phyloP scores from a whole-genome alignment of 1,284 basidiomycete species.

The Hortiboletus rubellus region DNA sequence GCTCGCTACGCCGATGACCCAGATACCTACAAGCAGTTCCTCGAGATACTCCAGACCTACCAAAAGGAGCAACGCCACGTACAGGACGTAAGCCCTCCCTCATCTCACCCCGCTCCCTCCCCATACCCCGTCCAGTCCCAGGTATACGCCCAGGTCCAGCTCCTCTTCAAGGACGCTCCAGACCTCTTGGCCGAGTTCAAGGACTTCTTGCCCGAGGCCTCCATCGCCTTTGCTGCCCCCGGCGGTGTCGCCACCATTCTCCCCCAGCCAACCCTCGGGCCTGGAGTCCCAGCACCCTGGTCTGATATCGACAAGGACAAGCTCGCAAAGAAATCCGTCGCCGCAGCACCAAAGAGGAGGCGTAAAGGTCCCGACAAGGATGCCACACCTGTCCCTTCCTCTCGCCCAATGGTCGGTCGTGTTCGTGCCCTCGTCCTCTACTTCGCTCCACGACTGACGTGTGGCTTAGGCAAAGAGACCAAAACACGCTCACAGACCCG shows the following conservation, averaged over 20 bases:
- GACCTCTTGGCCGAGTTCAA: constrained; percentile 96
- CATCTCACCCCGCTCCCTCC: constrained; percentile 1
- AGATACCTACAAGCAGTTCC: constrained; percentile 96
- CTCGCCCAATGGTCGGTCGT: constrained; percentile 45
- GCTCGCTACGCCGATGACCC: constrained; percentile 88
- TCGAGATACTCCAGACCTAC: constrained; percentile 97
- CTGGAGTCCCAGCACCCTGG: constrained; percentile 40
- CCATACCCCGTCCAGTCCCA: constrained; percentile 47
- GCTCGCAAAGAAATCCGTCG: constrained; percentile 44
- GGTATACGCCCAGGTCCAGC: constrained; percentile 92
- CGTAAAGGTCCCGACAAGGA: constrained; percentile 55
- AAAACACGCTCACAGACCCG: constrained; percentile 57
- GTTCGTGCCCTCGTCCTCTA: constrained; percentile 24
- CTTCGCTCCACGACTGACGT: constrained; percentile 7
- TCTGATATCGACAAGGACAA: constrained; percentile 46
- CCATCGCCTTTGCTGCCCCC: constrained; percentile 39
- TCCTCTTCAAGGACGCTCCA: constrained; percentile 89
- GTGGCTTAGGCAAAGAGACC: constrained; percentile 51
- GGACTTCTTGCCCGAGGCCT: constrained; percentile 86
- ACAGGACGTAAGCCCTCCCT: constrained; percentile 69
- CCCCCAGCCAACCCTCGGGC: constrained; percentile 42
- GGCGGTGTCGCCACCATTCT: constrained; percentile 43
- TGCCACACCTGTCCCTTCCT: constrained; percentile 51
- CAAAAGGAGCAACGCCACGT: constrained; percentile 92
- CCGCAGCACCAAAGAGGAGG: constrained; percentile 49